These are phyloP conservation scores for Bonia amplexicaulis DNA, from an alignment of 176 grass and related monocot species.

Conservation along the genomic window DNA sequence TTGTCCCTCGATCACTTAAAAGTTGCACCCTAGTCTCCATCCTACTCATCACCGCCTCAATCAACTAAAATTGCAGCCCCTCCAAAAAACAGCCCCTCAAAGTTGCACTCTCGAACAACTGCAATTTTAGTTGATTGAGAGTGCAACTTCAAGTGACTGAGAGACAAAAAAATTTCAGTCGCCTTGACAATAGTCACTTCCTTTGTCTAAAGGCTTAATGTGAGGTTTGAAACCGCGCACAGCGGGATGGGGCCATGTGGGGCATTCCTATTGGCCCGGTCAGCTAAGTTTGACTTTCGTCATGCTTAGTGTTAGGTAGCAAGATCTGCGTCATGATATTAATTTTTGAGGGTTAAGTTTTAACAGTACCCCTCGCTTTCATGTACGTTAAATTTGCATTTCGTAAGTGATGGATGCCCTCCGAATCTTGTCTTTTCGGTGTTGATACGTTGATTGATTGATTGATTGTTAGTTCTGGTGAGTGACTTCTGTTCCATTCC, in stretches of 20 bases:
- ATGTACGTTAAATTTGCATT: slow-evolving; percentile 34
- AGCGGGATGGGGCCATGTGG: slow-evolving; percentile 1
- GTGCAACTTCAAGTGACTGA: too few relatives aligned
- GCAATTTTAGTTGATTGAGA: too few relatives aligned
- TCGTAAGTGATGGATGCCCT: not conserved
- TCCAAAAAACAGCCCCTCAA: too few relatives aligned
- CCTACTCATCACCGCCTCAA: too few relatives aligned
- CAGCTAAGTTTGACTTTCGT: slow-evolving; percentile 21
- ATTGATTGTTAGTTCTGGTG: not conserved
- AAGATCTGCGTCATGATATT: slow-evolving; percentile 24
- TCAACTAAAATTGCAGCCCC: too few relatives aligned
- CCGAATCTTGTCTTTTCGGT: not conserved
- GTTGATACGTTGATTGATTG: not conserved
- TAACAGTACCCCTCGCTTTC: slow-evolving; percentile 36
- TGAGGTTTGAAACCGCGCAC: slow-evolving; percentile 22
- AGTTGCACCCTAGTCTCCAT: too few relatives aligned
- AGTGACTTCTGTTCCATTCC: not conserved
- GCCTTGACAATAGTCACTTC: too few relatives aligned
- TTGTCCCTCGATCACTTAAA: too few relatives aligned
- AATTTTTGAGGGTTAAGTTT: slow-evolving; percentile 8
- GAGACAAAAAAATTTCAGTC: too few relatives aligned
- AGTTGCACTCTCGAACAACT: too few relatives aligned
- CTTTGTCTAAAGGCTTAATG: slow-evolving; percentile 23
- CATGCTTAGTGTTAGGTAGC: slow-evolving; percentile 6
- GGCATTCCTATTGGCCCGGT: not conserved